phyloP scores from a whole-genome alignment of 306 rosid genomes.

The Benincasa hispida region DNA sequence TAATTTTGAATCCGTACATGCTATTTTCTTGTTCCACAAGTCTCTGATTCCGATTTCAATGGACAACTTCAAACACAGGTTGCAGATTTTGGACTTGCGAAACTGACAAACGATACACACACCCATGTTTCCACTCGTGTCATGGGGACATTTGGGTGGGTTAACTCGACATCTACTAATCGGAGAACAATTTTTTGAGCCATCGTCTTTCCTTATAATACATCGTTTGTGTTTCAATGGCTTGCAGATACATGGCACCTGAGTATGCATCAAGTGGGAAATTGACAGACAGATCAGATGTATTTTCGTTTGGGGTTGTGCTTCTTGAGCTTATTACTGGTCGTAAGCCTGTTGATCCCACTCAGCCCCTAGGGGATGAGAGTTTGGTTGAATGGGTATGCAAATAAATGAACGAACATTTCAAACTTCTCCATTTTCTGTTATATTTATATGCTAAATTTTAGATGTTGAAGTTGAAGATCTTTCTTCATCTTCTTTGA shows the following conservation, averaged over 20 bases:
- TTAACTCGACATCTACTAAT: neutral
- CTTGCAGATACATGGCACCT: slow-evolving; percentile 83
- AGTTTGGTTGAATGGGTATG: slow-evolving; percentile 97
- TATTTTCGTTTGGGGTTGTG: slow-evolving; percentile 88
- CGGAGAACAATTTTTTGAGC: neutral
- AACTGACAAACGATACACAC: slow-evolving; percentile 47
- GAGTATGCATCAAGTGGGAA: slow-evolving; percentile 96
- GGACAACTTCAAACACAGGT: slow-evolving; percentile 39
- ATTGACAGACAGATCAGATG: slow-evolving; percentile 89
- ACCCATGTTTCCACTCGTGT: slow-evolving; percentile 94
- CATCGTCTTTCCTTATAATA: neutral
- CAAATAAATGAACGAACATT: neutral
- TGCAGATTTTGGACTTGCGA: slow-evolving; percentile 95
- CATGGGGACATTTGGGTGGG: slow-evolving; percentile 98
- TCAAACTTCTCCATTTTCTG: neutral
- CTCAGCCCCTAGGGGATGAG: slow-evolving; percentile 83
- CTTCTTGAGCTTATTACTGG: slow-evolving; percentile 88
- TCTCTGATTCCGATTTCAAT: slow-evolving; percentile 14
- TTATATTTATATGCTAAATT: neutral
- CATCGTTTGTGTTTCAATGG: neutral
- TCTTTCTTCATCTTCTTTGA: neutral
- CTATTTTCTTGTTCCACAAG: neutral
- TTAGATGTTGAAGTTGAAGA: neutral
- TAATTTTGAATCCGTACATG: neutral
- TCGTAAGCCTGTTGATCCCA: slow-evolving; percentile 71